Base-by-base conservation (phyloP, 768 basidiomycete species). In the Suillus clintonianus region DNA sequence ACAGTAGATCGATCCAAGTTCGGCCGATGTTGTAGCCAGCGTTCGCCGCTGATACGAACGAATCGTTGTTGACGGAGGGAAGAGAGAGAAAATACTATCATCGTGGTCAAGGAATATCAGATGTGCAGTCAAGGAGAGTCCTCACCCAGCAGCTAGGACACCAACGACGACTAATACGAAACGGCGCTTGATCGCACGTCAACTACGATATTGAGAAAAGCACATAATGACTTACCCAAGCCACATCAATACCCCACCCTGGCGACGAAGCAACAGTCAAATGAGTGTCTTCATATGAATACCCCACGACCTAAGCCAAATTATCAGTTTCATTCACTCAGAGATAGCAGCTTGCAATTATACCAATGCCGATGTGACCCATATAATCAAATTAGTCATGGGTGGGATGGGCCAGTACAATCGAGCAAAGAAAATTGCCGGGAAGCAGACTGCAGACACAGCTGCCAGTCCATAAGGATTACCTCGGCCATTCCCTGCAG, bases 141-240 rank as follows among this genome's bases (percentile, higher is more conserved):
- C 83, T 66, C 74, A 89, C 92, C 91, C 93, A 3, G 94, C 94
- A 15, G 89, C 89, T 5, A 84, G 77, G 19, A 95, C 91, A 0
- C 94, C 94, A 10, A 79, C 80, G 2, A 84, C 78, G 1, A 95
- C 93, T 9, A 91, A 80, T 3, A 90, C 78, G 62, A 91, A 90
- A 1, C 91, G 86, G 55, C 79, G 80, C 89, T 90, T 67, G 17
- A 39, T 10, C 41, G 55, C 0, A 32, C 4, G 13, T 1, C 45
- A 66, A 2, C 63, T 60, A 50, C 48, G 24, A 37, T 30, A 0
- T 6, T 6, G 13, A 27, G 10, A 58, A 50, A 15, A 15, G 39
- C 15, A 7, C 11, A 22, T 30, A 64, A 17, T 37, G 15, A 69
- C 79, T 45, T 68, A 87, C 88, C 91, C 91, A 94, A 19, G 90